Evolutionary conservation across 768 basidiomycete genomes (phyloP), one percentile per base, ranked within the genome.

Genomic region (Naganishia randhawae): DNA sequence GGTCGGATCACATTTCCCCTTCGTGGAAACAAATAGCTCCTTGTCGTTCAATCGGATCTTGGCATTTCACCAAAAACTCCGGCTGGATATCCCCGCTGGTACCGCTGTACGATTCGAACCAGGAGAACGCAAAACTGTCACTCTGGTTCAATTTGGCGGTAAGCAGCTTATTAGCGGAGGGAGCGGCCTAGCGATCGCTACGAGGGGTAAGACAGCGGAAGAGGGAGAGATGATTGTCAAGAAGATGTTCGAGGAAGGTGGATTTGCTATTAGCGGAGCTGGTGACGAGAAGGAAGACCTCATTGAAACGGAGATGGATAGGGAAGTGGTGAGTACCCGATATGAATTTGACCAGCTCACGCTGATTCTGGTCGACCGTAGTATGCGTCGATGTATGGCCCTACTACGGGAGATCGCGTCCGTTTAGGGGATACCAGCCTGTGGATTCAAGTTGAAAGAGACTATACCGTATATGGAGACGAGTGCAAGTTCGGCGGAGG

Each of bases 401-500:
- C 96, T 0, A 98, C 96, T 0, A 85, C 85, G 0, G 96, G 95
- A 0, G 95, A 99, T 80, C 83, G 88, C 25, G 85, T 99, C 32
- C 84, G 91, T 55, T 83, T 99, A 22, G 96, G 89, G 13, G 96
- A 99, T 77, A 95, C 90, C 10, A 81, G 82, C 42, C 84, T 99
- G 9, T 98, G 93, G 92, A 83, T 98, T 71, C 86, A 92, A 79
- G 89, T 99, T 1, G 95, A 99, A 79, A 82, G 85, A 33, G 95
- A 99, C 73, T 84, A 84, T 87, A 90, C 94, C 5, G 82, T 86
- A 3, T 95, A 96, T 76, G 96, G 95, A 1, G 95, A 98, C 68
- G 95, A 98, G 81, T 89, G 91, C 81, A 98, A 97, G 81, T 99
- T 99, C 74, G 96, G 96, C 9, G 95, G 93, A 75, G 95, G 92